Percentiles rank a stretch among this genome's conserved stretches.
Conservation (phyloP, 140 eudicot species). For the Cichorium intybus region DNA sequence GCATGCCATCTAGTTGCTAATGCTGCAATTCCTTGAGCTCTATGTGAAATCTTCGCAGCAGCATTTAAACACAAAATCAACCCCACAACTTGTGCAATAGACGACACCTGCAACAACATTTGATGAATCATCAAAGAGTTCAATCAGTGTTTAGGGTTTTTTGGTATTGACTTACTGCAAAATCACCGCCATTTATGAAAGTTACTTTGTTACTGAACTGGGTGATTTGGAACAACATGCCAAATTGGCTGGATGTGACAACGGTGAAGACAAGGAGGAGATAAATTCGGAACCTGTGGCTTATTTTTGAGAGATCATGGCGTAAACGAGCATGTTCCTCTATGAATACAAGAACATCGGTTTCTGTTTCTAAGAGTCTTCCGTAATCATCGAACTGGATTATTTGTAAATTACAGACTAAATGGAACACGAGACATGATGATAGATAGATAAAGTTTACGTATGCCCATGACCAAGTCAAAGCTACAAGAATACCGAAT, state of each 20-base stretch:
- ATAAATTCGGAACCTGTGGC: slow-evolving; percentile 78
- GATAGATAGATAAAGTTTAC: slow-evolving; percentile 50
- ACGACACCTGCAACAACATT: slow-evolving; percentile 49
- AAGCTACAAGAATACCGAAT: slow-evolving; percentile 35
- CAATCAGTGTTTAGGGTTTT: background rate
- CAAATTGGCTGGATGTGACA: slow-evolving; percentile 71
- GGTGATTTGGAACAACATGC: slow-evolving; percentile 55
- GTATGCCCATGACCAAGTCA: slow-evolving; percentile 62
- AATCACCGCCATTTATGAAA: slow-evolving; percentile 73
- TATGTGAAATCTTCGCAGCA: slow-evolving; percentile 82
- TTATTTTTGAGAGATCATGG: slow-evolving; percentile 68
- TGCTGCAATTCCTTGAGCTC: slow-evolving; percentile 80
- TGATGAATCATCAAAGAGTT: background rate
- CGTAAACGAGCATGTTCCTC: slow-evolving; percentile 73
- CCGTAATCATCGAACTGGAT: slow-evolving; percentile 83
- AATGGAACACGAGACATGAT: slow-evolving; percentile 65
- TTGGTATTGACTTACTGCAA: slow-evolving; percentile 54
- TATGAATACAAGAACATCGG: slow-evolving; percentile 46
- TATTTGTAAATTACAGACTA: slow-evolving; percentile 69
- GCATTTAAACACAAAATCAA: slow-evolving; percentile 76
- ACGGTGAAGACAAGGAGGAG: slow-evolving; percentile 61
- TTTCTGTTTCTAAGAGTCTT: slow-evolving; percentile 64
- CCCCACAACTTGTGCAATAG: slow-evolving; percentile 74
- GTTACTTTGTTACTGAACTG: slow-evolving; percentile 50
- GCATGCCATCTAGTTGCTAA: slow-evolving; percentile 84